Evolutionary conservation across 768 basidiomycete species (phyloP).

Genomic region (Collybia mongolica): DNA sequence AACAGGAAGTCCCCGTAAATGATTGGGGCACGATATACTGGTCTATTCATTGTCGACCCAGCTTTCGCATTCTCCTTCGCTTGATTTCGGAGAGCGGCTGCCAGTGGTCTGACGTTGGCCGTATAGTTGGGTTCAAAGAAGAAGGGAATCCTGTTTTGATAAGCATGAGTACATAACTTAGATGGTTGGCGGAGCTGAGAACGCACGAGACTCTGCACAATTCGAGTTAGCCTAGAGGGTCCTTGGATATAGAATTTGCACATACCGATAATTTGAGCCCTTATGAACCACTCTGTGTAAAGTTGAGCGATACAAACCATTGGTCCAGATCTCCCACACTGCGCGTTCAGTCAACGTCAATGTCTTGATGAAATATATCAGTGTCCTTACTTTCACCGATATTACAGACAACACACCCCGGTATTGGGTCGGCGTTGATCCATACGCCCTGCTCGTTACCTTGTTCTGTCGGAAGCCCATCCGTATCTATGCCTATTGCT

Average conservation of each 20-base stretch:
- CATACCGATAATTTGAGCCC: conserved; percentile 65
- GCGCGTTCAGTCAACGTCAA: neutral
- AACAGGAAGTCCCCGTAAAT: conserved; percentile 80
- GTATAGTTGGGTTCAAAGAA: conserved; percentile 93
- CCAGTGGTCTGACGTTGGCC: conserved; percentile 64
- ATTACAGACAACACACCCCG: conserved; percentile 85
- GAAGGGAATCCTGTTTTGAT: conserved; percentile 68
- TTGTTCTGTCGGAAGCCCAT: conserved; percentile 47
- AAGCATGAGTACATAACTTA: conserved; percentile 4
- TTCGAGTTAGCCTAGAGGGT: neutral
- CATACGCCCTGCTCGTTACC: conserved; percentile 63
- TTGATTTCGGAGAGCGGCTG: conserved; percentile 52
- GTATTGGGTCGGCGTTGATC: conserved; percentile 84
- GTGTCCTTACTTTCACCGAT: conserved; percentile 80
- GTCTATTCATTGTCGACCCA: neutral
- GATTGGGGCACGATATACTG: conserved; percentile 36
- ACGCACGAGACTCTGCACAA: conserved; percentile 67
- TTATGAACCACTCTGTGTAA: conserved; percentile 87
- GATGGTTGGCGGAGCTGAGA: neutral
- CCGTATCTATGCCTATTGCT: conserved; percentile 20
- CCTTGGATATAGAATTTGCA: conserved; percentile 18
- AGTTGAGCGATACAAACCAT: conserved; percentile 82
- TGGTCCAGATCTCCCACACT: conserved; percentile 95
- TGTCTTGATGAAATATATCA: neutral
- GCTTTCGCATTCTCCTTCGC: conserved; percentile 13